Conservation (phyloP, 345 rosid species). For the Carallia pectinifolia region DNA sequence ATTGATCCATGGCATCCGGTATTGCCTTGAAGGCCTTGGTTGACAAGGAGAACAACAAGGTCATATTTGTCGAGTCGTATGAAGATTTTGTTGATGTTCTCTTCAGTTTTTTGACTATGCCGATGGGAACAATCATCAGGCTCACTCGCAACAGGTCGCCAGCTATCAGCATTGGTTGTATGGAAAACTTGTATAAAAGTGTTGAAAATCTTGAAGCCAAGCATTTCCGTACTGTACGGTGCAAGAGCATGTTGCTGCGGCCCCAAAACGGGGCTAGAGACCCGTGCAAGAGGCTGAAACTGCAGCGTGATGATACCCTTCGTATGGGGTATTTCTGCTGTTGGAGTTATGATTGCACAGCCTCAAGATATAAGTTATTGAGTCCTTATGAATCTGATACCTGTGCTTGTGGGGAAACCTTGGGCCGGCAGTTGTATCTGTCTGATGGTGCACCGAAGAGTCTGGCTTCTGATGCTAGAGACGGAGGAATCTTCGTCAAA, state of each 20-base stretch:
- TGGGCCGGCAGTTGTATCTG: neutral
- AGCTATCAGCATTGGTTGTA: slow-evolving; percentile 3
- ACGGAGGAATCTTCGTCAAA: slow-evolving; percentile 22
- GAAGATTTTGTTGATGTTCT: slow-evolving; percentile 24
- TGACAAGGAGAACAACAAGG: slow-evolving; percentile 20
- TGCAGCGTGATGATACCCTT: neutral
- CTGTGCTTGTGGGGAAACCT: slow-evolving; percentile 6
- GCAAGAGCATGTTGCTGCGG: slow-evolving; percentile 21
- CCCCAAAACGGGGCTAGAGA: slow-evolving; percentile 16
- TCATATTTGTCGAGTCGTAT: slow-evolving; percentile 19
- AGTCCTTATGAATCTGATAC: neutral
- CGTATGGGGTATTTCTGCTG: neutral
- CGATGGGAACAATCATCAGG: slow-evolving; percentile 19
- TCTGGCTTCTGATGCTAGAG: too few species aligned
- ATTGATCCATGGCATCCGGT: neutral
- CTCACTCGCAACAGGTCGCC: neutral
- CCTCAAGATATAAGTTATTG: neutral
- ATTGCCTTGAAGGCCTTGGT: slow-evolving; percentile 23
- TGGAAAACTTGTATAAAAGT: slow-evolving; percentile 9
- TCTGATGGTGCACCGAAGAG: neutral
- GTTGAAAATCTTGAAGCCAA: slow-evolving; percentile 2
- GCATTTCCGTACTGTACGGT: neutral
- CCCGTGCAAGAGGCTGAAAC: slow-evolving; percentile 16
- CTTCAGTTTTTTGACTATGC: slow-evolving; percentile 29
- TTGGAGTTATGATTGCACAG: neutral